These are phyloP conservation scores for carrot (Daucus carota) DNA, from an alignment of 129 eudicot genomes.

Conservation along the genomic window DNA sequence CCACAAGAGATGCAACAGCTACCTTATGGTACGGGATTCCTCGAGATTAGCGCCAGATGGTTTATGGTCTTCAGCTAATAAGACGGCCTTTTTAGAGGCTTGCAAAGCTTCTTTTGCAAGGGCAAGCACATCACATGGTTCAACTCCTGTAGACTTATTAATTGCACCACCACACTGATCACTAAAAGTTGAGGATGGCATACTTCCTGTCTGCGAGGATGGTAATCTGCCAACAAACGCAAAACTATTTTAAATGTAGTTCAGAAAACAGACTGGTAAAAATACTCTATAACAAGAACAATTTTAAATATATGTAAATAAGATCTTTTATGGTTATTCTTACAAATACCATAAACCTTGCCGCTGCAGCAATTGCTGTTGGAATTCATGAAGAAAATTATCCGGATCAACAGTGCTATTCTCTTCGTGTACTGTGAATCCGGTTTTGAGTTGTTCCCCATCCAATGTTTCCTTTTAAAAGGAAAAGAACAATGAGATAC, in stretches of 20 bases:
- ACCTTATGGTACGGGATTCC: conserved; percentile 40
- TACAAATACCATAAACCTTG: conserved; percentile 68
- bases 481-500: conserved; percentile 1
- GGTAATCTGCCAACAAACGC: conserved; percentile 45
- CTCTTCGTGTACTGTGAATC: conserved; percentile 21
- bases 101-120: conserved; percentile 79
- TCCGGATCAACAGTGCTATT: conserved; percentile 26
- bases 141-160: conserved; percentile 18
- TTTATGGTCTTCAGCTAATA: conserved; percentile 40
- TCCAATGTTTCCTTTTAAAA: conserved; percentile 32
- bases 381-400: conserved; percentile 41
- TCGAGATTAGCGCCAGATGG: conserved; percentile 32
- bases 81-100: conserved; percentile 64
- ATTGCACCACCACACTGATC: conserved; percentile 25
- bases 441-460: conserved; percentile 24
- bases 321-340: conserved; percentile 23
- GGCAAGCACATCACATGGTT: conserved; percentile 41
- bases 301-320: background rate
- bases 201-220: conserved; percentile 31
- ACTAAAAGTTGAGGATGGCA: conserved; percentile 14
- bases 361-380: conserved; percentile 44
- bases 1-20: background rate
- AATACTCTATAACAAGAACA: background rate
- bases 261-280: background rate
- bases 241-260: background rate